Conservation (phyloP, 202 grass and related monocot genomes). For the Zoysia matrella region DNA sequence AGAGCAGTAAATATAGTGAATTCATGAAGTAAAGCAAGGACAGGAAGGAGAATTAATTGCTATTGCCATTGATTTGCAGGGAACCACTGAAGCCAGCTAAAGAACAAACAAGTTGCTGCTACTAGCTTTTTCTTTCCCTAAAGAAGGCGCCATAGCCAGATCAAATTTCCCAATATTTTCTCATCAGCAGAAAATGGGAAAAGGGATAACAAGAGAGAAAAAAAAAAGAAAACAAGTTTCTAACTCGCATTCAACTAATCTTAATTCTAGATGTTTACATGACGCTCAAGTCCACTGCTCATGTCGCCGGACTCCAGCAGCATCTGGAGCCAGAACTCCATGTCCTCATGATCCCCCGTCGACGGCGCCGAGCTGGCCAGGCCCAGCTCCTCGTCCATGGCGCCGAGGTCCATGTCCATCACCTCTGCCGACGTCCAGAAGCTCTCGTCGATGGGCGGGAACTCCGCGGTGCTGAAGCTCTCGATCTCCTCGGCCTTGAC, state of each 20-base stretch:
- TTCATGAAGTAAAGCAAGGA: background rate
- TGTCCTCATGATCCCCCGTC: slow-evolving; percentile 59
- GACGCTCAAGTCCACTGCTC: slow-evolving; percentile 42
- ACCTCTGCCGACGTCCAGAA: too few relatives aligned
- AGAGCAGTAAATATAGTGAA: too few relatives aligned
- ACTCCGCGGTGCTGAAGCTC: slow-evolving; percentile 47
- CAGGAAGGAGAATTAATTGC: background rate
- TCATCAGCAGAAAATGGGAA: slow-evolving; percentile 31
- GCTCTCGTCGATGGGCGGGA: too few relatives aligned
- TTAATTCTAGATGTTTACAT: slow-evolving; percentile 32
- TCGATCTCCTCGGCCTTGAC: slow-evolving; percentile 37
- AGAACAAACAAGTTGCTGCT: slow-evolving; percentile 42
- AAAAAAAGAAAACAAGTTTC: background rate
- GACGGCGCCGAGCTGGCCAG: slow-evolving; percentile 23
- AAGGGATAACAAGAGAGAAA: background rate
- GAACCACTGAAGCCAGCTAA: background rate
- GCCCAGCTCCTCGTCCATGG: background rate
- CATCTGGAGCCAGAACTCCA: slow-evolving; percentile 78
- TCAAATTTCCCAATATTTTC: slow-evolving; percentile 37
- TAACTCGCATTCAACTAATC: slow-evolving; percentile 22
- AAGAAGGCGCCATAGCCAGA: slow-evolving; percentile 35
- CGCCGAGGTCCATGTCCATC: too few relatives aligned
- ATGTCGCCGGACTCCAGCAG: slow-evolving; percentile 66
- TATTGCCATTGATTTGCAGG: background rate
- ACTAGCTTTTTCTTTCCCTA: slow-evolving; percentile 28